Conservation (phyloP, 2,329 filamentous ascomycete genomes). For the Orbilia oligospora region DNA sequence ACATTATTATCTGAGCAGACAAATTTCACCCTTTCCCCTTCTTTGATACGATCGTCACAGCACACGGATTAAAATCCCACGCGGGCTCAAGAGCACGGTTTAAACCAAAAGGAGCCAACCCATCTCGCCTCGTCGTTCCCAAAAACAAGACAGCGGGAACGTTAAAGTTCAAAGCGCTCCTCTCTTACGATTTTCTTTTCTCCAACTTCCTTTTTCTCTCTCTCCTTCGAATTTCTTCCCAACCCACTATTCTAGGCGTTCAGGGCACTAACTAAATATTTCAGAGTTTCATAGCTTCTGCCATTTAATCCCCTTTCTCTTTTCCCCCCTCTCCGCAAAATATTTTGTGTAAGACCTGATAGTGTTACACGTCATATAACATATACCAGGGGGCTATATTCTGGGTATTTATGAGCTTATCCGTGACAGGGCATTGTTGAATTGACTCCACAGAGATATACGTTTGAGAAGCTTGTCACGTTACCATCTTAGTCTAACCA, state of each 20-base stretch:
- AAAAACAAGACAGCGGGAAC: conserved; percentile 19
- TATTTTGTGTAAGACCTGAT: conserved; percentile 34
- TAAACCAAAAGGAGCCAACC: conserved; percentile 35
- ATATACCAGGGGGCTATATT: conserved; percentile 48
- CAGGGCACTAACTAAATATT: background rate
- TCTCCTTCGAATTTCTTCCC: too few species aligned
- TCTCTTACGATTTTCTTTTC: conserved; percentile 27
- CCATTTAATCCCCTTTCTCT: conserved; percentile 1
- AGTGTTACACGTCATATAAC: conserved; percentile 60
- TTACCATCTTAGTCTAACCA: conserved; percentile 25
- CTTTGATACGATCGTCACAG: conserved; percentile 37
- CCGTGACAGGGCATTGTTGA: conserved; percentile 21
- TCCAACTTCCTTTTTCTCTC: conserved; percentile 11
- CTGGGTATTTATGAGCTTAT: conserved; percentile 47
- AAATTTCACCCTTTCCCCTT: conserved; percentile 29
- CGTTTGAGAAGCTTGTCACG: conserved; percentile 36
- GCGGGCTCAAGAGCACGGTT: conserved; percentile 35
- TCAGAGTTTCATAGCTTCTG: background rate
- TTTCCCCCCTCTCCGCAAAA: conserved; percentile 16
- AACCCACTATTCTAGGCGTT: background rate
- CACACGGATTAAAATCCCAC: conserved; percentile 37
- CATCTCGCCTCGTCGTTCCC: conserved; percentile 27
- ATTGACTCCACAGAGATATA: conserved; percentile 28
- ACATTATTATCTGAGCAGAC: conserved; percentile 8
- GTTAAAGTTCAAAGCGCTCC: conserved; percentile 36